Evolutionary conservation across 148 eudicot genomes (phyloP).

Genomic region (Cornus suecica): DNA sequence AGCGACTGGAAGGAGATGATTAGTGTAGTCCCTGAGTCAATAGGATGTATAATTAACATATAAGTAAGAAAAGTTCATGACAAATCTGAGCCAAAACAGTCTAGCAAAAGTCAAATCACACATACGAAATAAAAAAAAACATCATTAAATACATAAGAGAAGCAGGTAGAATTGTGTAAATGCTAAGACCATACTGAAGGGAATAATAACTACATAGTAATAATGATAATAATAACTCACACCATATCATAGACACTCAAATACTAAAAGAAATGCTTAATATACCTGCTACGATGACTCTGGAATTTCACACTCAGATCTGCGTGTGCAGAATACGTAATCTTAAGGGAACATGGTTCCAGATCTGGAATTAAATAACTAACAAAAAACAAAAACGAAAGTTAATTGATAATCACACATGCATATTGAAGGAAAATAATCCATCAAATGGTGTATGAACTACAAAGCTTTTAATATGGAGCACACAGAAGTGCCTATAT

Average conservation of each 20-base stretch:
- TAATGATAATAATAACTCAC: neutral
- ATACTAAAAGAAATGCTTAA: constrained; percentile 6
- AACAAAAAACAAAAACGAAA: constrained; percentile 7
- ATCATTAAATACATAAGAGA: neutral
- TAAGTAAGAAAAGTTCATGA: neutral
- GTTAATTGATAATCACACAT: neutral
- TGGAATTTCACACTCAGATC: constrained; percentile 96
- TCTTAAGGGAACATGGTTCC: constrained; percentile 74
- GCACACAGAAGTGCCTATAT: neutral
- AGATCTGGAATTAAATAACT: constrained; percentile 93
- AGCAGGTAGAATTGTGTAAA: neutral
- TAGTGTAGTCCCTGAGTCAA: constrained; percentile 88
- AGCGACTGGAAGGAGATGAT: constrained; percentile 86
- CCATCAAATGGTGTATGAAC: neutral
- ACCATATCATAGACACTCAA: neutral
- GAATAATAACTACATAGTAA: neutral
- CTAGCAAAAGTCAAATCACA: neutral
- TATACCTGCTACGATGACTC: constrained; percentile 92
- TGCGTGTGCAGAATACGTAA: constrained; percentile 92
- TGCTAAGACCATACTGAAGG: neutral
- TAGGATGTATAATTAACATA: constrained; percentile 3
- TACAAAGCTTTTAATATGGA: neutral
- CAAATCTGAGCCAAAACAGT: neutral
- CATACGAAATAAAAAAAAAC: neutral
- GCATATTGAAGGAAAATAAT: constrained; percentile 1